Conservation (phyloP, 2,329 filamentous ascomycete species). For the Verticillium dahliae region DNA sequence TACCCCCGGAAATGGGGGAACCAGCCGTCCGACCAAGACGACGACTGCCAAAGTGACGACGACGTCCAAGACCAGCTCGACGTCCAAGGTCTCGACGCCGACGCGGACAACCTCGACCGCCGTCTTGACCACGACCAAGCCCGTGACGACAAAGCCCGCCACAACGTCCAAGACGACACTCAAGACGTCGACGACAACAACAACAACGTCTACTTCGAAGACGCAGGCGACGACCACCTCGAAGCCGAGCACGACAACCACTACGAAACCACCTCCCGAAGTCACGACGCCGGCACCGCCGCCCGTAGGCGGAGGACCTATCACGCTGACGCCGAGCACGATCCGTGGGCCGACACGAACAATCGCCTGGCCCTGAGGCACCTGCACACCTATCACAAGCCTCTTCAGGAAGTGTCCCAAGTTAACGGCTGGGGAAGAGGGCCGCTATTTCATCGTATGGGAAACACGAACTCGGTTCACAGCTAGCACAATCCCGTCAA, state of each 20-base stretch:
- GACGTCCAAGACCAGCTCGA: background rate
- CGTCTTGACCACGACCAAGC: background rate
- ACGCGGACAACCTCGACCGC: background rate
- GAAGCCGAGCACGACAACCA: background rate
- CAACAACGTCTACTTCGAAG: background rate
- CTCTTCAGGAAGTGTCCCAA: too few relatives aligned
- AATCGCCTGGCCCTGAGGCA: background rate
- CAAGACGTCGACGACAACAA: background rate
- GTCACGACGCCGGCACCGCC: background rate
- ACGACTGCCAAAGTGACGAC: background rate
- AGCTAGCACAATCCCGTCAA: background rate
- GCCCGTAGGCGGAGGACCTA: background rate
- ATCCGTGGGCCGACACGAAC: background rate
- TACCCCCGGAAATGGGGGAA: background rate
- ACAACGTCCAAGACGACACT: background rate
- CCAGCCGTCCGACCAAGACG: background rate
- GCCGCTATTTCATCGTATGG: background rate
- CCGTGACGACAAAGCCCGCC: background rate
- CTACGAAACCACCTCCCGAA: background rate
- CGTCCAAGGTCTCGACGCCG: background rate
- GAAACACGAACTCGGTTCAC: background rate
- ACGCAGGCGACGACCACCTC: background rate
- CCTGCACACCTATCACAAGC: too few relatives aligned
- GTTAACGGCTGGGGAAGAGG: background rate
- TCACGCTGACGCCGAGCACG: background rate